Percentiles rank a stretch among this genome's conserved stretches.
Conservation (phyloP, 805 yeast genomes). For the Teunomyces aglyptinius region DNA sequence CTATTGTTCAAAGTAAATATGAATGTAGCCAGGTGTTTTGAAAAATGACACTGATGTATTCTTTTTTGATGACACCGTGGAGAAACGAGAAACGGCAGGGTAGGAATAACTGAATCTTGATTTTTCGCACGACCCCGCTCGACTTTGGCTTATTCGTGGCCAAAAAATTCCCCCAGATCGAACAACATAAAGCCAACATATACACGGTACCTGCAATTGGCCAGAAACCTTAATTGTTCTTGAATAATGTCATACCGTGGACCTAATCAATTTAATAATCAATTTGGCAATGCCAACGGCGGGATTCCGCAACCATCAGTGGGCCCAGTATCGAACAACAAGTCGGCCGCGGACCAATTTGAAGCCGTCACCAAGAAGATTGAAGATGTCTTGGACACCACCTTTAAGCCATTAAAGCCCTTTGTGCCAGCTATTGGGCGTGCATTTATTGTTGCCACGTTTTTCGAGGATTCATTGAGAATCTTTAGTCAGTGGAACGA, state of each 20-base stretch:
- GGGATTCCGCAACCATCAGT: constrained; percentile 22
- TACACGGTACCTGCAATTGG: not conserved
- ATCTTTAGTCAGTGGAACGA: constrained; percentile 86
- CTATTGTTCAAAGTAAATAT: too few relatives aligned
- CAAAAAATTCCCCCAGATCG: not conserved
- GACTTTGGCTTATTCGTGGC: not conserved
- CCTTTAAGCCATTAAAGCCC: constrained; percentile 57
- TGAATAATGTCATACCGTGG: constrained; percentile 43
- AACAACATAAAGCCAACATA: not conserved
- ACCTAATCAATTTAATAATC: constrained; percentile 42
- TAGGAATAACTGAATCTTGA: not conserved
- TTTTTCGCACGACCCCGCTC: not conserved
- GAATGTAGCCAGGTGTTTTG: too few relatives aligned
- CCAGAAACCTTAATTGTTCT: not conserved
- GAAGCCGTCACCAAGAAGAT: constrained; percentile 52
- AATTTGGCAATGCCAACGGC: constrained; percentile 20
- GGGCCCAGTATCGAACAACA: constrained; percentile 31
- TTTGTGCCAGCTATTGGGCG: constrained; percentile 87
- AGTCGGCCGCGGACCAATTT: constrained; percentile 36
- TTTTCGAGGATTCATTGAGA: constrained; percentile 84
- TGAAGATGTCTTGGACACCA: constrained; percentile 53
- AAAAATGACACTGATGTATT: too few relatives aligned
- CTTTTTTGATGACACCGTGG: too few relatives aligned
- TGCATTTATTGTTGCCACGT: constrained; percentile 88
- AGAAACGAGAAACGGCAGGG: too few relatives aligned